Evolutionary conservation across 169 alveolate species (phyloP), one percentile per base, ranked within the genome.

Genomic region (Cryptosporidium ubiquitum): DNA sequence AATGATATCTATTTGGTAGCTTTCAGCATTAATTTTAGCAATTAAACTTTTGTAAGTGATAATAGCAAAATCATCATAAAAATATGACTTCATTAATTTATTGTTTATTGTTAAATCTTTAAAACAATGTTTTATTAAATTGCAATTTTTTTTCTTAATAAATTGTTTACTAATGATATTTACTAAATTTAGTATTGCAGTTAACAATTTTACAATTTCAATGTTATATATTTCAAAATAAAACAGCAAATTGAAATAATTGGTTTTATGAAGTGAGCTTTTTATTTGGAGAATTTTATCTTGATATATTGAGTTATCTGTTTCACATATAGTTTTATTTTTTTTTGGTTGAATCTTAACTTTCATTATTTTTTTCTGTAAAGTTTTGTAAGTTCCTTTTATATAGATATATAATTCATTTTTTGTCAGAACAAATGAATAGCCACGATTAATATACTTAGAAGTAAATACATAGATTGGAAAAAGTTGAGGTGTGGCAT

Each of bases 41-140:
- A 37, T 73, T 10, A 73, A 61, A 73, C 85, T 73, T 58, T 18
- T 51, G 40, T 73, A 73, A 37, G 69, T 33, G 33, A 73, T 55
- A 9, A 33, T 51, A 35, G 18, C n/a, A 4, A 26, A 23, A 51
- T 57, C 70, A 20, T 40, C 33, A 42, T 14, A 40, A 35, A n/a
- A 47, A 57, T 23, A 49, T n/a, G 33, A 16, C 26, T 31, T 64
- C 0, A 64, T 10, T 64, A 35, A 6, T 64, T 47, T 23, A 3
- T 49, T 49, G 9, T 26, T 55, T 0, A 51, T 51, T 3, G 9
- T 26, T 55, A 16, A 18, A 4, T 26, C 37, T 3, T 55, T 55
- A 0, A 55, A 55, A 20, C 16, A 20, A n/a, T 5, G 6, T 55
- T 23, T 55, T 26, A 18, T 55, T 55, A 55, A 55, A 23, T 12